Evolutionary conservation across 2,329 filamentous ascomycete genomes (phyloP), one percentile per base, ranked within the genome.

Genomic region (Ophiosphaerella narmari): DNA sequence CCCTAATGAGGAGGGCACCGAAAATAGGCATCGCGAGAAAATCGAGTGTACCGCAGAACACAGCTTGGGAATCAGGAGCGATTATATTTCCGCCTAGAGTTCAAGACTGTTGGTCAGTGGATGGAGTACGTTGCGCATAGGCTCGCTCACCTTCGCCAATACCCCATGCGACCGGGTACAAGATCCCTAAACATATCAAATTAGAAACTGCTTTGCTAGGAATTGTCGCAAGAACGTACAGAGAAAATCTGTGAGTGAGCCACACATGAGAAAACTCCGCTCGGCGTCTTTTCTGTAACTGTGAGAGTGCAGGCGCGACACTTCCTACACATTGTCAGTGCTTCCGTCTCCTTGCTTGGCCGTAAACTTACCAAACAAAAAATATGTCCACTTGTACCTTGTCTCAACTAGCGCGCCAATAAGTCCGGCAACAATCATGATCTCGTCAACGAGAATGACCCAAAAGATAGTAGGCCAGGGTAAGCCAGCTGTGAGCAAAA

Each of bases 371-470:
- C 68, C 76, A 48, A 87, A 86, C 8, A 74, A 72, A 67, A 80
- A 87, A 72, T 86, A 89, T 1, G 84, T 85, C 84, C 83, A 89
- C 66, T 88, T 89, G 76, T 88, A 89, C 2, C 73, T 74, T 7
- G 80, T 82, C 13, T 71, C 67, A 3, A 87, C 83, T 1, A 89
- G 79, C 3, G 86, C 85, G 24, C 87, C 86, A 14, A 88, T 78
- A 5, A 89, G 78, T 21, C 84, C 85, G 18, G 81, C 82, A n/a
- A 88, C 74, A 40, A 89, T 81, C 85, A 89, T 87, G 60, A 88
- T 76, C 62, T 82, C 76, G 55, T 87, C 84, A 3, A 87, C 77
- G 5, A 89, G 74, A 7, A 89, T 75, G 1, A 83, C 81, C 63
- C 80, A 83, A 34, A 87, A 64, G 24, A 88, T 82, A 1, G 83